Conservation (phyloP, 495 filamentous ascomycete genomes). For the Paragyromitra xinjiangensis region DNA sequence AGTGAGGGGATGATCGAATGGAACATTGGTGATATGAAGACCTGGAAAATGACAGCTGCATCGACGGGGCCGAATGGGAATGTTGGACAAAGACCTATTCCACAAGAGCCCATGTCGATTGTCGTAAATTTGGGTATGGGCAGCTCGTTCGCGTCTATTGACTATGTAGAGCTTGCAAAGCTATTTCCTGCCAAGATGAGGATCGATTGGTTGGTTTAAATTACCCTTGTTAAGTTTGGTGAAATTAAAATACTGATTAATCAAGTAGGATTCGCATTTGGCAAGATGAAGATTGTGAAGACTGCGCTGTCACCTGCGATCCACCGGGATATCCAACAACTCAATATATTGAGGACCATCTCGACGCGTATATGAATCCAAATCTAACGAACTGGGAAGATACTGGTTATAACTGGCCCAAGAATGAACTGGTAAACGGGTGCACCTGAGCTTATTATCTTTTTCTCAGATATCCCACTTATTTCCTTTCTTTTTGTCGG, state of each 20-base stretch:
- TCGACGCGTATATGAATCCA: slow-evolving; percentile 69
- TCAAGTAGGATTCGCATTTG: slow-evolving; percentile 70
- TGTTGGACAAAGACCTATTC: slow-evolving; percentile 73
- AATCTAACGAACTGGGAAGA: slow-evolving; percentile 71
- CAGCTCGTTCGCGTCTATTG: slow-evolving; percentile 70
- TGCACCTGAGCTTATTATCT: slow-evolving; percentile 5
- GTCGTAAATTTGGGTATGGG: slow-evolving; percentile 80
- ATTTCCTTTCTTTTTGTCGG: slow-evolving; percentile 11
- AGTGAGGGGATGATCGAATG: slow-evolving; percentile 63
- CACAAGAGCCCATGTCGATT: slow-evolving; percentile 74
- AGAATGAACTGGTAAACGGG: slow-evolving; percentile 6
- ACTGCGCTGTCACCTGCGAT: slow-evolving; percentile 72
- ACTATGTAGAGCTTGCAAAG: slow-evolving; percentile 64
- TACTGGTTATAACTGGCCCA: slow-evolving; percentile 63
- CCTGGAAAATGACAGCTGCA: slow-evolving; percentile 72
- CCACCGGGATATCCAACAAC: slow-evolving; percentile 75
- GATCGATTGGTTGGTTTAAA: slow-evolving; percentile 67
- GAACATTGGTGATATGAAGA: slow-evolving; percentile 72
- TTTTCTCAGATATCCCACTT: background rate
- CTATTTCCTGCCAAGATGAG: slow-evolving; percentile 75
- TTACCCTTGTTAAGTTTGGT: background rate
- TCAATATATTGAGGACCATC: slow-evolving; percentile 73
- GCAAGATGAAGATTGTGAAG: slow-evolving; percentile 67
- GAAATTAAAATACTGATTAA: background rate
- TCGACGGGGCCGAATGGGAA: slow-evolving; percentile 78